Conservation (phyloP, 495 filamentous ascomycete genomes). For the Filosporella fistucella region DNA sequence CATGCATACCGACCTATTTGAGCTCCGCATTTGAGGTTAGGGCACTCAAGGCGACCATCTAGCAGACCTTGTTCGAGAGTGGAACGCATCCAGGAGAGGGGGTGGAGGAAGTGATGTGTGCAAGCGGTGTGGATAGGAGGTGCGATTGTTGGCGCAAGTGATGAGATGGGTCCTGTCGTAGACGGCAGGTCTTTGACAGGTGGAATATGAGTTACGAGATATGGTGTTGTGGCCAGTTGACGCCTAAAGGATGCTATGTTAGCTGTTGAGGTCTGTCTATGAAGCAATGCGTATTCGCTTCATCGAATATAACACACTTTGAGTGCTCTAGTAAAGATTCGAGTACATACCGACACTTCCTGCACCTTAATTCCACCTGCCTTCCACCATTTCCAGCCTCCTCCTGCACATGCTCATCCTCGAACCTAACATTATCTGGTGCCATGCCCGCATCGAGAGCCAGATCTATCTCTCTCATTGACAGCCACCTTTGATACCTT, state of each 20-base stretch:
- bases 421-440: constrained; percentile 72
- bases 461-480: constrained; percentile 68
- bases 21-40: constrained; percentile 65
- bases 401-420: constrained; percentile 57
- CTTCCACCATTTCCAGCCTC: constrained; percentile 37
- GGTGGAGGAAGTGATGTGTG: constrained; percentile 84
- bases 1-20: constrained; percentile 92
- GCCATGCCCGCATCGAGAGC: constrained; percentile 67
- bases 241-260: constrained; percentile 35
- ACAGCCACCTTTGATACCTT: constrained; percentile 85
- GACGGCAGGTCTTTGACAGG: constrained; percentile 9
- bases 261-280: neutral
- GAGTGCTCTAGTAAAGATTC: too few relatives aligned
- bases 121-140: constrained; percentile 40
- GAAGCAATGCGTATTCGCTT: too few relatives aligned
- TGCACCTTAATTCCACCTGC: constrained; percentile 44
- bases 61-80: constrained; percentile 72
- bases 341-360: constrained; percentile 23
- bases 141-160: constrained; percentile 7
- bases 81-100: constrained; percentile 88
- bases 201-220: constrained; percentile 50
- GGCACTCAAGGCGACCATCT: constrained; percentile 79
- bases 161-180: constrained; percentile 15
- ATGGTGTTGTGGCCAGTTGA: constrained; percentile 58
- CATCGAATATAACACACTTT: too few relatives aligned